phyloP scores from a whole-genome alignment of 2,329 filamentous ascomycete genomes.

The Aspergillus quadrilineatus region DNA sequence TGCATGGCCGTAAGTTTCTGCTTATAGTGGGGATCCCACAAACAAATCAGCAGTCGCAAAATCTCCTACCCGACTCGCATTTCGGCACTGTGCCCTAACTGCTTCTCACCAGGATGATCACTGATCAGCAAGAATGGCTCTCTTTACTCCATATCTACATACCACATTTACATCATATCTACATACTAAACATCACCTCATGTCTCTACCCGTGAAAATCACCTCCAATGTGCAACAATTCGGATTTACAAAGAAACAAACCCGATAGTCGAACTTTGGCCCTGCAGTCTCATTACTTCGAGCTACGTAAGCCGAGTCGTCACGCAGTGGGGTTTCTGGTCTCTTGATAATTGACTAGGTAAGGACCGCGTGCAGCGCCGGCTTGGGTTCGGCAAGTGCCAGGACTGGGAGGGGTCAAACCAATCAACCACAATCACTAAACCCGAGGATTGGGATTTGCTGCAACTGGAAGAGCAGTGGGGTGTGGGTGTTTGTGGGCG shows the following conservation, averaged over 20 bases:
- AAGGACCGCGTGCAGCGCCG: not conserved
- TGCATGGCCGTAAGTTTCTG: not conserved
- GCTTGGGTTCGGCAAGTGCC: not conserved
- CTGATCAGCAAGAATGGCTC: not conserved
- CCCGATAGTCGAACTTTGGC: not conserved
- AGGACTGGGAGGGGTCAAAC: not conserved
- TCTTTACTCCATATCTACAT: not conserved
- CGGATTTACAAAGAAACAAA: not conserved
- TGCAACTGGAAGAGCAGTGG: not conserved
- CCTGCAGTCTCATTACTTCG: slow-evolving; percentile 9
- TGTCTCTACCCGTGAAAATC: not conserved
- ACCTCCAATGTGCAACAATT: not conserved
- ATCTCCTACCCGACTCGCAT: slow-evolving; percentile 3
- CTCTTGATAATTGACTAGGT: not conserved
- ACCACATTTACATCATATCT: not conserved
- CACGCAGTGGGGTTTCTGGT: slow-evolving; percentile 19
- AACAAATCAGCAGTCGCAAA: not conserved
- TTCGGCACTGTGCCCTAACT: slow-evolving; percentile 11
- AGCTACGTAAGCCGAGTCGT: slow-evolving; percentile 25
- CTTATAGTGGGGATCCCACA: not conserved
- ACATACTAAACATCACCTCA: not conserved
- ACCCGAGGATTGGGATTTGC: not conserved
- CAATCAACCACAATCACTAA: not conserved
- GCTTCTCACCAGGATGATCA: not conserved
- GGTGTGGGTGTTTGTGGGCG: not conserved